These are phyloP conservation scores for Fusarium agapanthi DNA, from an alignment of 2,329 filamentous ascomycete genomes.

Conservation along the genomic window DNA sequence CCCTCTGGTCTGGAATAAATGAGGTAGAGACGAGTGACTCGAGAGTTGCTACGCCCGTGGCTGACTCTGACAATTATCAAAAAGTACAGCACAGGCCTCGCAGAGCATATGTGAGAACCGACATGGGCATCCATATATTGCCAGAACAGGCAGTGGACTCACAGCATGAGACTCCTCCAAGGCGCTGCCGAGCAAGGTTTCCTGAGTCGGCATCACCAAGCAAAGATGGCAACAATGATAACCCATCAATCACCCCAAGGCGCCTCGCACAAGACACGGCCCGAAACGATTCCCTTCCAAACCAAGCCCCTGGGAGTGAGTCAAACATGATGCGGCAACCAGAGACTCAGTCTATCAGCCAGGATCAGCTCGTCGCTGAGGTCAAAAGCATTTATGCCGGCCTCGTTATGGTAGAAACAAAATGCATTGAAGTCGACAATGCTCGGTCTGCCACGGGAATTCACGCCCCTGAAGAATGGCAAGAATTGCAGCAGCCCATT, in stretches of 20 bases:
- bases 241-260: neutral
- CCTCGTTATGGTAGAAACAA: neutral
- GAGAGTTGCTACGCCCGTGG: neutral
- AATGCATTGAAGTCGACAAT: neutral
- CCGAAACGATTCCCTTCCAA: neutral
- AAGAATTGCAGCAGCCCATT: neutral
- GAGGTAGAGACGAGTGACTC: accelerated
- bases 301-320: accelerated
- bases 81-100: neutral
- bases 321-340: neutral
- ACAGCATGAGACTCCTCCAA: no score
- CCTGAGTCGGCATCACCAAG: accelerated
- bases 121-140: accelerated
- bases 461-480: neutral
- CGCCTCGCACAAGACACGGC: neutral
- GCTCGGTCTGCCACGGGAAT: accelerated
- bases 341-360: neutral
- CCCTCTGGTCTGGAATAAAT: neutral
- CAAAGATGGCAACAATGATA: neutral
- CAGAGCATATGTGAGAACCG: neutral
- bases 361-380: neutral
- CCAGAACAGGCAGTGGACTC: neutral
- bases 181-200: accelerated
- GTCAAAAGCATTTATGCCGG: neutral
- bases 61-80: neutral